Percentiles rank a stretch among this genome's conserved stretches.
Evolutionary conservation across 192 early-diverging fungal species (phyloP).

Genomic region (Gonapodya prolifera): DNA sequence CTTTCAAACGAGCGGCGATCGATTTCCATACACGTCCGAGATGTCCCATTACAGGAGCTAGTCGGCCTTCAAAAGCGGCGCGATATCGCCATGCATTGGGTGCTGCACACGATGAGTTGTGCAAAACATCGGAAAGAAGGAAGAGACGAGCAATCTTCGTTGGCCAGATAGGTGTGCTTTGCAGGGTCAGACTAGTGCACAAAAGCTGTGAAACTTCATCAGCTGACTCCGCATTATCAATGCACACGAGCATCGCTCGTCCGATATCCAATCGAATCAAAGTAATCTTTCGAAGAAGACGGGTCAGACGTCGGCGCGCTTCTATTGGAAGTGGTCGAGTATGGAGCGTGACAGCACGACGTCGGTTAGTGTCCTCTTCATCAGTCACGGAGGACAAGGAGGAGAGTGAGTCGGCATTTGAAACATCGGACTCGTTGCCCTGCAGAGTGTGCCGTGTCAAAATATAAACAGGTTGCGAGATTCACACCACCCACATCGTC

Average conservation of each 20-base stretch:
- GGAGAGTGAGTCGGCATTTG: constrained; percentile 20
- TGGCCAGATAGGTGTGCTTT: constrained; percentile 36
- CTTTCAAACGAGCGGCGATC: constrained; percentile 63
- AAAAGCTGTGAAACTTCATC: constrained; percentile 64
- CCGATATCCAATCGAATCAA: constrained; percentile 43
- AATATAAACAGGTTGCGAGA: not conserved
- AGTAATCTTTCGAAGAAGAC: constrained; percentile 13
- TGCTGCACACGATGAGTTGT: constrained; percentile 64
- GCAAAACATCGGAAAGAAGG: constrained; percentile 81
- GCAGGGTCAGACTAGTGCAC: constrained; percentile 37
- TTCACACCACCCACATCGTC: constrained; percentile 34
- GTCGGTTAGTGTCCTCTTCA: not conserved
- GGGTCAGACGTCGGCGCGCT: constrained; percentile 14
- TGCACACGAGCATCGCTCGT: constrained; percentile 65
- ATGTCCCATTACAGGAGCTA: constrained; percentile 53
- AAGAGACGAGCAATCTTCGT: constrained; percentile 63
- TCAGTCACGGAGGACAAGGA: not conserved
- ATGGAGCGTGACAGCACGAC: constrained; percentile 3
- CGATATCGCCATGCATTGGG: constrained; percentile 84
- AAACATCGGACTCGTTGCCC: constrained; percentile 12
- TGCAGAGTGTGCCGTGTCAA: not conserved
- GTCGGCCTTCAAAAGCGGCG: constrained; percentile 42
- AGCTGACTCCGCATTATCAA: constrained; percentile 71
- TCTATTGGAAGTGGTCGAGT: not conserved
- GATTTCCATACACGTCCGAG: constrained; percentile 50